Evolutionary conservation across 2,329 filamentous ascomycete genomes (phyloP), one percentile per base, ranked within the genome.

Genomic region (Knufia fluminis): DNA sequence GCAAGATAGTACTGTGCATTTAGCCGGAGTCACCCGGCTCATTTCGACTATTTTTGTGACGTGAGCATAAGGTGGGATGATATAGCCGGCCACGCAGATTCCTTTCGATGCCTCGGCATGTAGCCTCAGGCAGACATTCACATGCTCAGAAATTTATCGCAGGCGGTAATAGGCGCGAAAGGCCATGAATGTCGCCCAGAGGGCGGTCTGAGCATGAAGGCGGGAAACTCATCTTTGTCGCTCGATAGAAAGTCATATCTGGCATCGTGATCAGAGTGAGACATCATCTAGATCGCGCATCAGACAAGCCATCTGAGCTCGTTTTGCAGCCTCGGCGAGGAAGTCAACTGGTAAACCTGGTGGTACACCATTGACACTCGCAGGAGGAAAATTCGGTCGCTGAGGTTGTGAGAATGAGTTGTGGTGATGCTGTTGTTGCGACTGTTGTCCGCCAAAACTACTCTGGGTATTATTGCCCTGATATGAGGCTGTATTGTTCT

Each of bases 271-370:
- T 57, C 46, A 64, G 17, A 88, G 67, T 47, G 78, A 79, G 61
- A 85, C 76, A 55, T 81, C 79, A 61, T 87, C 88, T 62, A 97
- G 76, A 67, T 96, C 91, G 54, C 90, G 78, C 75, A 90, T 85
- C 64, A 96, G 73, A 61, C 89, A 82, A 36, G 87, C 87, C 75
- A 96, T 86, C 68, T 96, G 88, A 8, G 91, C 91, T 36, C 90
- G 77, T 69, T 94, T 95, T 38, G 89, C 91, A 1, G 91, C 91
- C 72, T 97, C 91, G 31, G 90, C 90, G 36, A 96, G 78, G 62
- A 91, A 86, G 66, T 94, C 84, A 60, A 83, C 80, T 52, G 94
- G 75, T 63, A 89, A 89, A 3, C 74, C 74, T 8, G 74, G 72
- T 1, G 55, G 52, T 33, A 42, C 31, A n/a, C 39, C 39, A 23